Base-by-base conservation (phyloP, 2,329 filamentous ascomycete species). In the Hymenoscyphus infarciens region DNA sequence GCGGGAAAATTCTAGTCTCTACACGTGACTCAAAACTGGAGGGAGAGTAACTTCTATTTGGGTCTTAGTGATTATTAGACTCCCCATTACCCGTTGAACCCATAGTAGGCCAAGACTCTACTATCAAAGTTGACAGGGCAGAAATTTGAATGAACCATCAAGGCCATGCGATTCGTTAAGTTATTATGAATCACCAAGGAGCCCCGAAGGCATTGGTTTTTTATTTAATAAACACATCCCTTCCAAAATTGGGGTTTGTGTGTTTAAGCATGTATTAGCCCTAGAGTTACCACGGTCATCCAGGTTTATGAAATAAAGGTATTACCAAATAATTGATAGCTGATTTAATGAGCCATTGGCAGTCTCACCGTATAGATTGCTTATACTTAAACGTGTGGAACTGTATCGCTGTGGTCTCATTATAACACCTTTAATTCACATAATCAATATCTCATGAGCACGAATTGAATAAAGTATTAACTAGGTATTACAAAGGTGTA, bases 261-360 rank as follows among this genome's bases (percentile, higher is more conserved):
- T n/a, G n/a, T n/a, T n/a, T n/a, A n/a, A 59, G 60, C 15, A 59
- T 59, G n/a, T 59, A 59, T 53, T 59, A 59, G 57, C 42, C 27
- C 49, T 54, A 54, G 19, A 54, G 60, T 63, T 63, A 61, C 61
- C 58, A 63, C 59, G 55, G 45, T 61, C 60, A 63, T 59, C 62
- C 56, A 64, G 49, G 52, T 60, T 59, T 56, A n/a, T n/a, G n/a
- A n/a, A n/a, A n/a, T n/a, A 56, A 64, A 64, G 49, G 59, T 59
- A 61, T 56, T 64, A 62, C 60, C 49, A 64, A 64, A 64, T 61
- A 63, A 63, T 63, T 49, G 57, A 64, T 64, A 64, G 60, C 63
- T 62, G 52, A 62, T 64, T 62, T 64, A 57, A 62, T 60, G 10
- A 64, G 60, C 60, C 39, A 64, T 60, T 62, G 38, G 31, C 29